Evolutionary conservation across 192 early-diverging fungal species (phyloP), one percentile per base, ranked within the genome.

Genomic region (Umbelopsis sp.): DNA sequence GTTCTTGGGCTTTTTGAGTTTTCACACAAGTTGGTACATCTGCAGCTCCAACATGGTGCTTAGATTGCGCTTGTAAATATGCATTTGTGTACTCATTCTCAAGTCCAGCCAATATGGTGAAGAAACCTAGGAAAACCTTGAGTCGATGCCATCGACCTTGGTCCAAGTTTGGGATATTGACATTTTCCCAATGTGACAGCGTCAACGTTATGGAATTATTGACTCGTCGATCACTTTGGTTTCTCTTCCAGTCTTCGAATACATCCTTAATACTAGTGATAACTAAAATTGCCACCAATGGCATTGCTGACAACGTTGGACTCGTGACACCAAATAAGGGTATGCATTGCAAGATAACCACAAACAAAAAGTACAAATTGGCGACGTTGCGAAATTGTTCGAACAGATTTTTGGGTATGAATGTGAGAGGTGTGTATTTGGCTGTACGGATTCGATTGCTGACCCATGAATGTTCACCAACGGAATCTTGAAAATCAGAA

Each of bases 331-430:
- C 84, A 41, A 88, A 74, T 30, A 79, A 68, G 1, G 84, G 84
- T 27, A 80, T 74, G 20, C 88, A 83, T 80, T 97, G 95, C 51
- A 98, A 84, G 35, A 96, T 85, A 4, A 96, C 92, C 30, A 98
- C 73, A 66, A 92, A 91, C 53, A 97, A 77, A 76, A 99, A 99
- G 78, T 97, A 99, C 33, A 98, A 86, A 78, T 99, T 99, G 51
- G 97, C 98, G 8, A 97, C 86, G 46, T 89, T 87, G 9, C 94
- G 91, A 79, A 99, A 99, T 84, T 99, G 97, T 86, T 98, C 96
- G 77, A 94, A 92, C 67, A 99, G 75, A 70, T 98, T 98, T 76
- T 95, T 97, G 20, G 97, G 97, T 16, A 99, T 77, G 80, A 98
- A 99, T 0, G 92, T 91, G 12, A 94, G 53, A 5, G 92, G 74